phyloP scores from a whole-genome alignment of 768 basidiomycete genomes.

The Dentipellis sp. region DNA sequence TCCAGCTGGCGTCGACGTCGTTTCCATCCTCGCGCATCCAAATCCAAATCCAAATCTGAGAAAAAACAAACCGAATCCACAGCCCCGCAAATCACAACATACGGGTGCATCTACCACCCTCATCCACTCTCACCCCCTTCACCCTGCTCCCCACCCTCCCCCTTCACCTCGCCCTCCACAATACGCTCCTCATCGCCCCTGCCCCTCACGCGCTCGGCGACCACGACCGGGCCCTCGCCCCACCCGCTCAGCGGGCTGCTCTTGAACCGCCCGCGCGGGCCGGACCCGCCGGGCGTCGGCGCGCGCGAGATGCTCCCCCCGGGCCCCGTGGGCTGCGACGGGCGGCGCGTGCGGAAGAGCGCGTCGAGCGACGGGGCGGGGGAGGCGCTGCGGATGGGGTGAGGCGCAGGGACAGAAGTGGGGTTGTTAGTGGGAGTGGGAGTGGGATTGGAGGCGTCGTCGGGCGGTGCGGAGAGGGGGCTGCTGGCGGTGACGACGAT shows the following conservation, averaged over 20 bases:
- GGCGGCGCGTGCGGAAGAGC: conserved; percentile 53
- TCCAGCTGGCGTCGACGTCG: too few relatives aligned
- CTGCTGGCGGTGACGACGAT: background rate
- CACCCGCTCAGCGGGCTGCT: conserved; percentile 56
- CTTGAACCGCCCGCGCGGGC: conserved; percentile 60
- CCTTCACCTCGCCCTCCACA: conserved; percentile 14
- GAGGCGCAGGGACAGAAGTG: conserved; percentile 3
- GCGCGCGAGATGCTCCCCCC: conserved; percentile 8
- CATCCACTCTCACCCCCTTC: too few relatives aligned
- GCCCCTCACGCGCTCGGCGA: conserved; percentile 35
- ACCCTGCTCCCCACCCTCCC: background rate
- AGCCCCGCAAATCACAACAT: too few relatives aligned
- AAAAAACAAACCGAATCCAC: too few relatives aligned
- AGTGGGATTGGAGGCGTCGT: background rate
- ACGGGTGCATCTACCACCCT: too few relatives aligned
- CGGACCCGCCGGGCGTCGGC: conserved; percentile 2
- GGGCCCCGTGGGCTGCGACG: conserved; percentile 12
- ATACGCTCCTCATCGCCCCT: conserved; percentile 12
- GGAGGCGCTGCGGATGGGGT: conserved; percentile 25
- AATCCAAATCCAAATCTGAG: too few relatives aligned
- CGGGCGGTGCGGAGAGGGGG: background rate
- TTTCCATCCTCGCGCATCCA: too few relatives aligned
- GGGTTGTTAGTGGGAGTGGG: background rate
- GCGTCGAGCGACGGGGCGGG: conserved; percentile 59
- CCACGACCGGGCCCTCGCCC: conserved; percentile 27